Evolutionary conservation across 768 basidiomycete genomes (phyloP).

Genomic region (Cystobasidiopsis lactophilus): DNA sequence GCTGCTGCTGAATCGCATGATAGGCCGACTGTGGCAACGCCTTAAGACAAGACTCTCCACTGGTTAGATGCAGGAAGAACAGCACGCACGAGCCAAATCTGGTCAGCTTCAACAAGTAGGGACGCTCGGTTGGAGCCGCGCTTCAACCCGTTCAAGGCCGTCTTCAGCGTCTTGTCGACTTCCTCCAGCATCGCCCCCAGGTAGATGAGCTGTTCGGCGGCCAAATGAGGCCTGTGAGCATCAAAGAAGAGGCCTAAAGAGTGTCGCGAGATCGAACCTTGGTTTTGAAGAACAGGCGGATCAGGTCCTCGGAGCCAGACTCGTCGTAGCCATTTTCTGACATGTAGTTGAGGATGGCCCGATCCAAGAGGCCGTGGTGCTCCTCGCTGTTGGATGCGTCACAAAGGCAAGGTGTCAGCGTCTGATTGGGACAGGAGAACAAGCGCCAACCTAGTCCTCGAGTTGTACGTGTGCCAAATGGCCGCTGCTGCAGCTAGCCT

Average conservation of each 20-base stretch:
- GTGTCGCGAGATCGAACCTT: slow-evolving; percentile 21
- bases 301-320: slow-evolving; percentile 44
- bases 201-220: slow-evolving; percentile 31
- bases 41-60: not conserved
- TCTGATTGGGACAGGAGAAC: not conserved
- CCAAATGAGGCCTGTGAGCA: no score
- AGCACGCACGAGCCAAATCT: slow-evolving; percentile 39
- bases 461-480: slow-evolving; percentile 39
- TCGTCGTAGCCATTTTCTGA: slow-evolving; percentile 34
- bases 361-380: slow-evolving; percentile 34
- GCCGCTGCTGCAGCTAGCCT: slow-evolving; percentile 59
- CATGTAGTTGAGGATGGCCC: slow-evolving; percentile 51
- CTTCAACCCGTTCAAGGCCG: slow-evolving; percentile 29
- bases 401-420: not conserved
- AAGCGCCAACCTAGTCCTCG: slow-evolving; percentile 21
- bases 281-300: slow-evolving; percentile 63
- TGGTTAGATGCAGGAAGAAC: slow-evolving; percentile 1
- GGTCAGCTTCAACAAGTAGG: slow-evolving; percentile 45
- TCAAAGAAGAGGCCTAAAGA: no score
- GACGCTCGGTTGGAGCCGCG: slow-evolving; percentile 23
- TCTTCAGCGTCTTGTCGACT: slow-evolving; percentile 33
- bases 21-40: slow-evolving; percentile 47
- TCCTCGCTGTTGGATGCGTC: not conserved
- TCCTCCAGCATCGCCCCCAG: slow-evolving; percentile 47
- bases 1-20: slow-evolving; percentile 49